Percentiles rank a stretch among this genome's conserved stretches.
Evolutionary conservation across 192 early-diverging fungal genomes (phyloP).

Genomic region (Backusella sp.): DNA sequence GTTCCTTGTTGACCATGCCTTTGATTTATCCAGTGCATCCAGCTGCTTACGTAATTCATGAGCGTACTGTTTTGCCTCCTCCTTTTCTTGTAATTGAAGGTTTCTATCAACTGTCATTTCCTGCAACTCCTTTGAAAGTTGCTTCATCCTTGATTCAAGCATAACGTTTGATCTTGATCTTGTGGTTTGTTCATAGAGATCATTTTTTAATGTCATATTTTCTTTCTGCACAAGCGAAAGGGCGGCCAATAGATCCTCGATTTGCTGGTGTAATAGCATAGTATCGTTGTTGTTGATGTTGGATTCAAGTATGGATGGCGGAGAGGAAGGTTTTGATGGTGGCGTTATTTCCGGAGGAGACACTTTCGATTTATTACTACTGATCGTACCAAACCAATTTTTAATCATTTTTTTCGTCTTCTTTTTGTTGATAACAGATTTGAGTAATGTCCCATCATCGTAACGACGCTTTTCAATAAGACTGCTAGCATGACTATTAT

Average conservation of each 20-base stretch:
- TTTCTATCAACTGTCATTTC: not conserved
- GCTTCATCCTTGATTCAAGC: not conserved
- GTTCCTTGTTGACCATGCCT: not conserved
- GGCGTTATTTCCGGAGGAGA: not conserved
- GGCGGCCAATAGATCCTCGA: not conserved
- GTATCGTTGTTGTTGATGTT: not conserved
- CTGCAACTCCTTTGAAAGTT: not conserved
- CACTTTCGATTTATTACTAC: conserved; percentile 1
- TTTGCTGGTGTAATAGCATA: not conserved
- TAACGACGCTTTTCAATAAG: not conserved
- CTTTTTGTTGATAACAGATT: not conserved
- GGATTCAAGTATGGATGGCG: not conserved
- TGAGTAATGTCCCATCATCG: not conserved
- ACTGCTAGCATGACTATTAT: not conserved
- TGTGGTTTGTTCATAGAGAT: not conserved
- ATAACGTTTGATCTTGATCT: not conserved
- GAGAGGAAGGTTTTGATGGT: not conserved
- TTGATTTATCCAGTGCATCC: not conserved
- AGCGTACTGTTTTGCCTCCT: not conserved
- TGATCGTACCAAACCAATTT: conserved; percentile 1
- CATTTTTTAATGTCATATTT: not conserved
- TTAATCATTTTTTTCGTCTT: not conserved
- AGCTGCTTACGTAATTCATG: not conserved
- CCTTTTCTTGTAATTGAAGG: not conserved
- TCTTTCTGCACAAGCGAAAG: not conserved